Percentiles rank a stretch among this genome's conserved stretches.
phyloP scores from a whole-genome alignment of 805 yeast species.

The Candida nonsorbophila region DNA sequence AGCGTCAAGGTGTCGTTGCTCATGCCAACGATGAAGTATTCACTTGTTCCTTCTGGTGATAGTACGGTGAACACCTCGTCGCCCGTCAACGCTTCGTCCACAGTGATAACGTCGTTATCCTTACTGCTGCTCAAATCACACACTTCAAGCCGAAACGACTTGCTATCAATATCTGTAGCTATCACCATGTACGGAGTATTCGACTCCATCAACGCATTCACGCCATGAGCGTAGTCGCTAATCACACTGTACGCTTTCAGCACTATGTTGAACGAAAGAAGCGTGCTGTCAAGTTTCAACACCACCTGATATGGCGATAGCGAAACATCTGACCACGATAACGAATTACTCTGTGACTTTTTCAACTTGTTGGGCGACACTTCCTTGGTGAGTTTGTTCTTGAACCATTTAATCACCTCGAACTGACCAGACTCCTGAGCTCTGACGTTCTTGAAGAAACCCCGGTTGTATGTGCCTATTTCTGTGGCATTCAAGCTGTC shows the following conservation, averaged over 20 bases:
- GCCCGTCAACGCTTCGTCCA: background rate
- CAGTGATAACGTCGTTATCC: background rate
- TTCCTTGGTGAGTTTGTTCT: constrained; percentile 1
- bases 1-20: no score
- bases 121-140: constrained; percentile 5
- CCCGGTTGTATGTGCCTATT: constrained; percentile 13
- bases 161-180: constrained; percentile 4
- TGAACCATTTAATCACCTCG: constrained; percentile 13
- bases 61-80: no score
- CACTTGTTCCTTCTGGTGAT: no score
- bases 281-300: constrained; percentile 10
- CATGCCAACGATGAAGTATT: no score
- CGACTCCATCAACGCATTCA: constrained; percentile 2
- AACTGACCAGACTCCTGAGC: constrained; percentile 4
- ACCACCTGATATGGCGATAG: constrained; percentile 12
- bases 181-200: constrained; percentile 4
- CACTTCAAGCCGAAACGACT: constrained; percentile 4
- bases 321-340: constrained; percentile 6
- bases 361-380: constrained; percentile 4
- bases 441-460: constrained; percentile 7
- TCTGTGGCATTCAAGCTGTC: constrained; percentile 7
- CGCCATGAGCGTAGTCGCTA: constrained; percentile 5
- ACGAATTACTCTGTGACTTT: constrained; percentile 3
- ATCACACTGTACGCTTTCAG: constrained; percentile 9
- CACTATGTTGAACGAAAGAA: constrained; percentile 11